Conservation (phyloP, 805 yeast species). For the Metschnikowia henanensis region DNA sequence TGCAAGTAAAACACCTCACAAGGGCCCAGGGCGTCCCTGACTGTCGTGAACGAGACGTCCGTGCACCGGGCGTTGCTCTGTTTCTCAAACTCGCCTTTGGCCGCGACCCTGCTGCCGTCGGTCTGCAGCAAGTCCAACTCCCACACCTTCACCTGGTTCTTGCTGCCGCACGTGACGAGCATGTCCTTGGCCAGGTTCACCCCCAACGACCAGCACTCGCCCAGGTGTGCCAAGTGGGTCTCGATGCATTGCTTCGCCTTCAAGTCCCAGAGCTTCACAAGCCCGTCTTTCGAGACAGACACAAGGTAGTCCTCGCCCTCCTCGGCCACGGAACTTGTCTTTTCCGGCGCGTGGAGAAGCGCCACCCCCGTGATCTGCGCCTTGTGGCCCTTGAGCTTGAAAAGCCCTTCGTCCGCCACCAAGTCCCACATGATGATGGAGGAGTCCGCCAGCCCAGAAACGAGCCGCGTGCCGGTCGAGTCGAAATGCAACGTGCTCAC, state of each 20-base stretch:
- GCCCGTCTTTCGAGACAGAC: conserved; percentile 85
- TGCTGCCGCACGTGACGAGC: conserved; percentile 73
- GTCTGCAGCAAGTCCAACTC: conserved; percentile 52
- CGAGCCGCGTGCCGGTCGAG: conserved; percentile 75
- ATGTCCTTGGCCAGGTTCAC: conserved; percentile 41
- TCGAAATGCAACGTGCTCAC: conserved; percentile 74
- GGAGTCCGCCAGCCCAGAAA: conserved; percentile 87
- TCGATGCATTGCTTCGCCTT: conserved; percentile 88
- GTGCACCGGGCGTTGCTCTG: conserved; percentile 73
- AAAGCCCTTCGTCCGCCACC: conserved; percentile 87
- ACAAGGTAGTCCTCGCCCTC: conserved; percentile 72
- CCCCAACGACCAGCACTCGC: conserved; percentile 90
- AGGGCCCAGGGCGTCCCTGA: conserved; percentile 26
- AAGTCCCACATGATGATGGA: conserved; percentile 91
- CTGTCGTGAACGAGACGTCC: conserved; percentile 49
- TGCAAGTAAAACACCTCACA: conserved; percentile 64
- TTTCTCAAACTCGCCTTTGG: conserved; percentile 69
- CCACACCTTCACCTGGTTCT: conserved; percentile 87
- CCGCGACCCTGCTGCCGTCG: conserved; percentile 50
- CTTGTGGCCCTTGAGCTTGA: conserved; percentile 84
- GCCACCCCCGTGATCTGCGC: conserved; percentile 81
- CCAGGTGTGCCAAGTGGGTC: conserved; percentile 90
- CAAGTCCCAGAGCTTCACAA: conserved; percentile 91
- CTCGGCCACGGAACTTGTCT: conserved; percentile 30
- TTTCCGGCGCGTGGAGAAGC: conserved; percentile 38